A percentile compares a stretch with the other conserved stretches of the same genome.
Evolutionary conservation across 192 early-diverging fungal genomes (phyloP).

Genomic region (Coemansia sp.): DNA sequence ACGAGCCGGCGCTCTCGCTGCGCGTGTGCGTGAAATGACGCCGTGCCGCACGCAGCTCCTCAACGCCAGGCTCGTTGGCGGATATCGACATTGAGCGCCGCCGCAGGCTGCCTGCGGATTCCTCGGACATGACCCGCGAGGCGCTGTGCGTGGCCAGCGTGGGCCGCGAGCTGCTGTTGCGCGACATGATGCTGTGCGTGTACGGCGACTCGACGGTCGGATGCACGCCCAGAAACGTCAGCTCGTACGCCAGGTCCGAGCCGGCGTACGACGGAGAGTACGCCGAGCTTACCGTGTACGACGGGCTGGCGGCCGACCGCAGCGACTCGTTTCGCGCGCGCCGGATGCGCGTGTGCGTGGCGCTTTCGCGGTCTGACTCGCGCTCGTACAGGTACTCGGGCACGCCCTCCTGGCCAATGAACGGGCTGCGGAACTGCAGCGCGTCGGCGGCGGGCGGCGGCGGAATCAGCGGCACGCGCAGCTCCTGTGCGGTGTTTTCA

Average conservation of each 20-base stretch:
- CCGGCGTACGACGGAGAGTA: conserved; percentile 50
- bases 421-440: conserved; percentile 35
- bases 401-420: conserved; percentile 18
- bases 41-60: conserved; percentile 3
- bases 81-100: conserved; percentile 21
- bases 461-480: conserved; percentile 11
- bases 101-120: conserved; percentile 4
- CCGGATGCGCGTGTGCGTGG: conserved; percentile 46
- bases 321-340: conserved; percentile 33
- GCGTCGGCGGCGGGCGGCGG: conserved; percentile 24
- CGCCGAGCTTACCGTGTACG: conserved; percentile 41
- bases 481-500: conserved; percentile 6
- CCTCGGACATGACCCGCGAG: conserved; percentile 11
- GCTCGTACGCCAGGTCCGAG: conserved; percentile 46
- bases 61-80: background rate
- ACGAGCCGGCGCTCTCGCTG: conserved; percentile 41
- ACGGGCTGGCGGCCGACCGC: conserved; percentile 27
- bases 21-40: conserved; percentile 20
- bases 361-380: conserved; percentile 36
- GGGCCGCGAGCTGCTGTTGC: conserved; percentile 15
- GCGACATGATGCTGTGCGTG: conserved; percentile 19
- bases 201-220: conserved; percentile 38
- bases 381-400: conserved; percentile 16
- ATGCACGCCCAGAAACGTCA: conserved; percentile 44
- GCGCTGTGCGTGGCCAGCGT: background rate